Evolutionary conservation across 257 asterid species (phyloP).

Genomic region (Nemophila menziesii): DNA sequence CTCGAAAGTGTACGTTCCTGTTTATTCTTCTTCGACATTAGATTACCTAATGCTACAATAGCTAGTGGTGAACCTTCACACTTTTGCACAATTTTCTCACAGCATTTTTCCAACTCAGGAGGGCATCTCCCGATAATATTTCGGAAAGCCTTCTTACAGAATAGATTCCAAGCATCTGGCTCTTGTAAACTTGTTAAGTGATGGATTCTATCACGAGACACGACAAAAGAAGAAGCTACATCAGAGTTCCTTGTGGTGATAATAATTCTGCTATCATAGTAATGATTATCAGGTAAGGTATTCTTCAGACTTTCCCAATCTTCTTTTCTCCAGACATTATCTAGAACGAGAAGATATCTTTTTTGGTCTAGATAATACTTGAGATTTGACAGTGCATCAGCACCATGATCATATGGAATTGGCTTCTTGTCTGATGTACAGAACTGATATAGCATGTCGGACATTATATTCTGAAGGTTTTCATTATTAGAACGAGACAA

Average conservation of each 20-base stretch:
- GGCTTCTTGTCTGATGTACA: not conserved
- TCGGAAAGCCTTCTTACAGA: constrained; percentile 5
- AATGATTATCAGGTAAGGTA: constrained; percentile 6
- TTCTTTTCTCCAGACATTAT: constrained; percentile 12
- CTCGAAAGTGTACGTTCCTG: not conserved
- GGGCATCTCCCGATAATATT: not conserved
- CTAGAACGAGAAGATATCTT: constrained; percentile 17
- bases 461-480: not conserved
- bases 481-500: constrained; percentile 1
- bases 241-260: constrained; percentile 18
- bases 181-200: constrained; percentile 1
- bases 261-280: constrained; percentile 13
- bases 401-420: not conserved
- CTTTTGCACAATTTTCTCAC: not conserved
- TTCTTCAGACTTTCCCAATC: constrained; percentile 6
- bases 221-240: constrained; percentile 18
- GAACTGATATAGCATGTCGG: constrained; percentile 1
- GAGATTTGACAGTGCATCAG: not conserved
- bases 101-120: not conserved
- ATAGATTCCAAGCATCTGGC: constrained; percentile 9
- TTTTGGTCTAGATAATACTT: not conserved
- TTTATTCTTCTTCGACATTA: not conserved
- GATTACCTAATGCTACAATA: constrained; percentile 10
- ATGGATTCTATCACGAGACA: not conserved
- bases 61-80: constrained; percentile 18